A percentile compares a stretch with the other conserved stretches of the same genome.
These are phyloP conservation scores for Fraxinus baroniana DNA, from an alignment of 305 asterid genomes.

Conservation along the genomic window DNA sequence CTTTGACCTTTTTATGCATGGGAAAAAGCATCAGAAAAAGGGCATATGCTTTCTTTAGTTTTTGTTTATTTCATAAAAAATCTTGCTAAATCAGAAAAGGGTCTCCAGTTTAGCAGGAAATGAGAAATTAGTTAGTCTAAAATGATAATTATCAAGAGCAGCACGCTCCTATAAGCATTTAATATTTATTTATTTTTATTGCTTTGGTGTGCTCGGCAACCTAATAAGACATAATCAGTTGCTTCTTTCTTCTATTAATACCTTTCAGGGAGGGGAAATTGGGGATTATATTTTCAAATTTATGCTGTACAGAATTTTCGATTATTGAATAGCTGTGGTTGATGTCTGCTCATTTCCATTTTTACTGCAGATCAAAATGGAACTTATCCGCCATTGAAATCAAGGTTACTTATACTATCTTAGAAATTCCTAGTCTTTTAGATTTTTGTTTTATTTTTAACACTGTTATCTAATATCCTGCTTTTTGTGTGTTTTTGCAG, in stretches of 20 bases:
- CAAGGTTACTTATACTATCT: slow-evolving; percentile 48
- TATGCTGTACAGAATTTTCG: too few species aligned
- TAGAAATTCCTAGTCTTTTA: background rate
- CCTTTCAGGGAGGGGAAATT: too few species aligned
- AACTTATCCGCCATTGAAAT: slow-evolving; percentile 62
- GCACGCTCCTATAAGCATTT: background rate
- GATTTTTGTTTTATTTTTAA: background rate
- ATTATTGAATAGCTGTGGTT: slow-evolving; percentile 16
- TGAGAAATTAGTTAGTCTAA: background rate
- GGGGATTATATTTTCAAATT: too few species aligned
- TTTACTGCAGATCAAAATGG: slow-evolving; percentile 73
- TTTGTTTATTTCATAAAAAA: background rate
- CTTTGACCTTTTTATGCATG: background rate
- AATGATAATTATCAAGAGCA: background rate
- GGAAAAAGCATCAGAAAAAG: background rate
- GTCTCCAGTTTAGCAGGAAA: background rate
- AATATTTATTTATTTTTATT: too few species aligned
- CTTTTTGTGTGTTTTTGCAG: slow-evolving; percentile 46
- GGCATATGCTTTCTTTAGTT: background rate
- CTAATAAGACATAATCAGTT: background rate
- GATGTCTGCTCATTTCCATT: slow-evolving; percentile 23
- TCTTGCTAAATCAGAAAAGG: background rate
- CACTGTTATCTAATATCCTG: slow-evolving; percentile 23
- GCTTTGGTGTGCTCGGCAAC: background rate
- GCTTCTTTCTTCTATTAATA: too few species aligned